Percentiles rank a stretch among this genome's conserved stretches.
Conservation (phyloP, 1,284 basidiomycete genomes). For the Malassezia pachydermatis region DNA sequence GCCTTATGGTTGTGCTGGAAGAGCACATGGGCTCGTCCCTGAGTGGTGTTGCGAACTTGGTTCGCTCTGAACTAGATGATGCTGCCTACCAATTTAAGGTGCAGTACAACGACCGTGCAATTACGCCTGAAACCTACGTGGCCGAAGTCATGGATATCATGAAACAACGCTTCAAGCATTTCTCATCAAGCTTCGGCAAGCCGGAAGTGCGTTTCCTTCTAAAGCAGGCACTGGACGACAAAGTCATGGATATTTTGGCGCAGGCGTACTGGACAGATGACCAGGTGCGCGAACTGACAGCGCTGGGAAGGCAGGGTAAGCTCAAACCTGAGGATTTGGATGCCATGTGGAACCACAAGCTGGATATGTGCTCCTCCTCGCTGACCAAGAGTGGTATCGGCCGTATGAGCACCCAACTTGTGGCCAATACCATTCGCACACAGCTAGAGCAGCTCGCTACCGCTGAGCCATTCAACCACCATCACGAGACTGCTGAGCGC, state of each 20-base stretch:
- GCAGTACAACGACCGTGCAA: conserved; percentile 92
- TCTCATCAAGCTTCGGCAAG: conserved; percentile 73
- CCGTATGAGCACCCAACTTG: conserved; percentile 80
- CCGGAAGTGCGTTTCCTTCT: conserved; percentile 77
- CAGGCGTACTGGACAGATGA: conserved; percentile 94
- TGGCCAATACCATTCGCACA: conserved; percentile 79
- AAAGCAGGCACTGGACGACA: conserved; percentile 84
- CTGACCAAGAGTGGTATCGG: conserved; percentile 96
- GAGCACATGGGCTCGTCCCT: conserved; percentile 91
- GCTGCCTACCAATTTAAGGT: conserved; percentile 98
- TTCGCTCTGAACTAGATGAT: conserved; percentile 91
- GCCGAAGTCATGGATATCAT: conserved; percentile 90
- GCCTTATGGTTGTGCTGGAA: conserved; percentile 92
- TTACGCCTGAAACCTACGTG: conserved; percentile 91
- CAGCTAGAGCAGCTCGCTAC: conserved; percentile 75
- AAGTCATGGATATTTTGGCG: conserved; percentile 91
- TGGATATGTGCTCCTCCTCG: conserved; percentile 79
- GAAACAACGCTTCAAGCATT: conserved; percentile 81
- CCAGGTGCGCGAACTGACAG: conserved; percentile 63
- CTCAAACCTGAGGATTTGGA: conserved; percentile 64
- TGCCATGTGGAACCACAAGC: conserved; percentile 87
- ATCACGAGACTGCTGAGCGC: conserved; percentile 74
- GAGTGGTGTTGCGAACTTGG: conserved; percentile 88
- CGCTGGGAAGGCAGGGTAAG: conserved; percentile 62
- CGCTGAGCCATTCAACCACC: conserved; percentile 79